Evolutionary conservation across 2,329 filamentous ascomycete genomes (phyloP), one percentile per base, ranked within the genome.

Genomic region (Botrytis elliptica): DNA sequence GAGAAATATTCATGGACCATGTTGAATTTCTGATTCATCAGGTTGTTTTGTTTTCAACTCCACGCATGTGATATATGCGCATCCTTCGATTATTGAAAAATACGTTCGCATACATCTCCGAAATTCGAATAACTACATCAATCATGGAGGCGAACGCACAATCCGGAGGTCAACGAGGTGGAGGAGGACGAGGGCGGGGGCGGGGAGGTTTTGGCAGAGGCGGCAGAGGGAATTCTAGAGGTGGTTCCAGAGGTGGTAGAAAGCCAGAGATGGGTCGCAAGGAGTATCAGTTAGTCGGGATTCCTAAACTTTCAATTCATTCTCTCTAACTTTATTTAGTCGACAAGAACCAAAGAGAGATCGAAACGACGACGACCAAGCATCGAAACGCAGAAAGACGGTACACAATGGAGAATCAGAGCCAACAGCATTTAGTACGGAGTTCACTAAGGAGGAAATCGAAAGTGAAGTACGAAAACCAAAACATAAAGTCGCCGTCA

Each of bases 401-500:
- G 84, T 85, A 70, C 79, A 78, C 25, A 79, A 79, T 38, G 83
- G 83, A 59, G 79, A 70, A 49, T 40, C 44, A 79, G 63, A 78
- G 79, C 60, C 80, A 33, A 72, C 81, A 16, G 78, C 79, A 40
- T 79, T 82, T 52, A 83, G 83, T 8, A 79, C 82, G 36, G 83
- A 84, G 5, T 92, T 91, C 79, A 85, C 89, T 71, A 88, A 93
- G 78, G 94, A 96, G 76, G 95, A 98, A 83, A 95, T 98, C 78
- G 93, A 92, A 20, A 90, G 90, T 65, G 96, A 99, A 82, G 91
- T 92, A 81, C 91, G 95, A 76, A 90, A 90, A 73, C 96, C 96
- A 38, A 99, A 99, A 87, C 91, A 93, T 83, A 99, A 99, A 85
- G 95, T 98, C 68, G 96, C 95, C 59, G 94, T 99, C 46, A 85